These are phyloP conservation scores for Stellera chamaejasme DNA, from an alignment of 345 rosid species.

Conservation along the genomic window DNA sequence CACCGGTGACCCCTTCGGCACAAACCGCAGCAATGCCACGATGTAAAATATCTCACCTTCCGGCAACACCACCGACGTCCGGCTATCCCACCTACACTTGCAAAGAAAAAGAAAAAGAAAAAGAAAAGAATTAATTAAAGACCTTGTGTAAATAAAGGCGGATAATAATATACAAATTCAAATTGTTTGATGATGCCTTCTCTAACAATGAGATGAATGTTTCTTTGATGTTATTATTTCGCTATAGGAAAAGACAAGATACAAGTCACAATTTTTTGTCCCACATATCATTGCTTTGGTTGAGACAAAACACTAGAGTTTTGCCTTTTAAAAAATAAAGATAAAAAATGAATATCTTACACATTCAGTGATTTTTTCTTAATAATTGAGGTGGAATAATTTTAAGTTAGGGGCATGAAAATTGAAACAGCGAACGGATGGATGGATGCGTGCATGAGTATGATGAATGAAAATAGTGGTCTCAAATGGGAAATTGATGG, in stretches of 20 bases:
- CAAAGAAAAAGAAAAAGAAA: neutral
- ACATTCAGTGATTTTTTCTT: neutral
- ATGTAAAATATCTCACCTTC: slow-evolving; percentile 79
- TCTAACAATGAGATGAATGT: neutral
- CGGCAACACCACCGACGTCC: slow-evolving; percentile 61
- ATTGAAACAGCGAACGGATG: slow-evolving; percentile 4
- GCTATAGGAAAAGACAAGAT: neutral
- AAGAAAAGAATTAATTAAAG: neutral
- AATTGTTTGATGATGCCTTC: slow-evolving; percentile 1
- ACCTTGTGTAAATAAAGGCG: neutral
- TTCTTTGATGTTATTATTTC: neutral
- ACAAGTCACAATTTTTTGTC: slow-evolving; percentile 8
- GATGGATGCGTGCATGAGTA: neutral
- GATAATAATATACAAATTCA: neutral
- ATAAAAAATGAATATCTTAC: no score
- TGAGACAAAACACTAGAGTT: neutral
- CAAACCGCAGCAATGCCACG: slow-evolving; percentile 74
- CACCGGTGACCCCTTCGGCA: slow-evolving; percentile 22
- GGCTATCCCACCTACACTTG: slow-evolving; percentile 56
- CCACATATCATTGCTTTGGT: slow-evolving; percentile 2
- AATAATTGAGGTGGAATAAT: neutral
- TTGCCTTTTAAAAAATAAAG: no score
- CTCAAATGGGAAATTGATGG: no score
- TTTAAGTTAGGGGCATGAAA: neutral
- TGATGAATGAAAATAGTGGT: neutral